Conservation (phyloP, 257 asterid genomes). For the Solanum virginianum region DNA sequence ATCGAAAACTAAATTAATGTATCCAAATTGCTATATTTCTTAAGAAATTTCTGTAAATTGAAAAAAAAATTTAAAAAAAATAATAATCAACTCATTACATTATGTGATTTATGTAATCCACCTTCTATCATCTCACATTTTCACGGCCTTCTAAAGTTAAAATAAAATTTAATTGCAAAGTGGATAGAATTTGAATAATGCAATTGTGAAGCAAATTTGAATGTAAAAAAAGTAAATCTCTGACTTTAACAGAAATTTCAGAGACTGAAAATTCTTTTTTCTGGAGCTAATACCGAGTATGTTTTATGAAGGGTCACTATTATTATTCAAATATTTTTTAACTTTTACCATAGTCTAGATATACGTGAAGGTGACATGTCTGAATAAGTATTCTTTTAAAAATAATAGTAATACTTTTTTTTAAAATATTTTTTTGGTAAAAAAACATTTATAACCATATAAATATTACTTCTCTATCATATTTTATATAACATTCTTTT, state of each 20-base stretch:
- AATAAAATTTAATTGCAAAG: background rate
- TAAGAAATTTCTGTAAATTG: no score
- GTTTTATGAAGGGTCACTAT: conserved; percentile 12
- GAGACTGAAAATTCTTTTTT: conserved; percentile 6
- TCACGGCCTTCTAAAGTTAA: background rate
- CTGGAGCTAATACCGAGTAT: background rate
- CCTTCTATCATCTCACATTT: background rate
- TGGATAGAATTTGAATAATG: background rate
- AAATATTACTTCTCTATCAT: no score
- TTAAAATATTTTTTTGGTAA: no score
- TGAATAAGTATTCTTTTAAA: background rate
- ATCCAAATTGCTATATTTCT: no score
- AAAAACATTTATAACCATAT: no score
- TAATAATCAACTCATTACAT: no score
- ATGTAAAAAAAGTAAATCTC: background rate
- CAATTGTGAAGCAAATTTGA: background rate
- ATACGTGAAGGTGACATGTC: background rate
- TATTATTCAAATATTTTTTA: background rate
- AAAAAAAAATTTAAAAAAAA: no score
- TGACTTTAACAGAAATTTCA: background rate
- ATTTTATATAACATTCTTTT: no score
- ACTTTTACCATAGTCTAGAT: background rate
- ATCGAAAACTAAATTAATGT: no score
- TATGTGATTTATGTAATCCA: no score
- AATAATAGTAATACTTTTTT: no score